Base-by-base conservation (phyloP, 2,329 filamentous ascomycete species). In the Ceratocystis alfenasii region DNA sequence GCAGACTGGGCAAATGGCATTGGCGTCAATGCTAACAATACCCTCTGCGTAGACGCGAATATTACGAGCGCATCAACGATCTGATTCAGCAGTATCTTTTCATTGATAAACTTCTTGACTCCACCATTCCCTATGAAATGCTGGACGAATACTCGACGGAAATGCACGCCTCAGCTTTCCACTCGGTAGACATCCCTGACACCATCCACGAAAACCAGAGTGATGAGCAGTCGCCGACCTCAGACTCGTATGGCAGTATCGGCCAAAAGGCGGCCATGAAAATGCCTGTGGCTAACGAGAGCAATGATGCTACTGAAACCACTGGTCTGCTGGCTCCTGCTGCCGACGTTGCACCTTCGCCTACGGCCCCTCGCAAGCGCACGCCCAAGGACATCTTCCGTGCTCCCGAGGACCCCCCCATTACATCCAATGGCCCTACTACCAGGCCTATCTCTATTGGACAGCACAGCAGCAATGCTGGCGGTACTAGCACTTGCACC, bases 41-140 rank as follows among this genome's bases (percentile, higher is more conserved):
- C 22, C 28, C 8, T 30, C 41, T 15, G 33, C 25, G n/a, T 12
- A 87, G 84, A 68, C 88, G 91, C 60, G 73, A 87, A 72, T 96
- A 96, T 77, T 95, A 97, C 73, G 87, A 95, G 78, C 85, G 89
- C 55, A 93, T 87, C 73, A 97, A 97, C 76, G 86, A 87, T 70
- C 80, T 96, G 55, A 85, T 97, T 67, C 89, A 94, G 74, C 88
- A 95, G 74, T 97, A 96, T 74, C 80, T 95, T 69, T 96, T 95
- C 74, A 96, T 96, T 71, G 93, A 96, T 76, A 84, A 87, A 64
- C 79, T 97, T 66, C 81, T 97, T 68, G 91, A 96, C 76, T 96
- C 90, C 7, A 92, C 90, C 36, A 83, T 96, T n/a, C 92, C 92
- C 1, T 92, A 95, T 72, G 87, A 93, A 71, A 79, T 97, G 57